Evolutionary conservation across 352 stramenopile genomes (phyloP).

Genomic region (Phytophthora litchii): DNA sequence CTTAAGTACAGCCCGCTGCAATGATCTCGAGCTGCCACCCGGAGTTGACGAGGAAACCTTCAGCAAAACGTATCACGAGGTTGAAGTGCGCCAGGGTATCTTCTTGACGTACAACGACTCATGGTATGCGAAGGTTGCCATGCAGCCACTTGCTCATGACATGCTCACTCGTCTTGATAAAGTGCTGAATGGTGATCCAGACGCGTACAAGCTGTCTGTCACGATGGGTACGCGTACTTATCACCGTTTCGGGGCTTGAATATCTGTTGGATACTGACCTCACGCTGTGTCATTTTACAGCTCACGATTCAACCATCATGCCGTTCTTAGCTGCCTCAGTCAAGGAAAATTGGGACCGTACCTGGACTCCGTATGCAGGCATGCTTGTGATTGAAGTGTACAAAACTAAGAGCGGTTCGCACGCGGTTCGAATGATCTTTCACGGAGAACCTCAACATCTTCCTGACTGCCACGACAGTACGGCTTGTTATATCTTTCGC

Average conservation of each 20-base stretch:
- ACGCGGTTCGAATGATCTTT: slow-evolving; percentile 74
- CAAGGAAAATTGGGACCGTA: slow-evolving; percentile 79
- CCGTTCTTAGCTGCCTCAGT: slow-evolving; percentile 75
- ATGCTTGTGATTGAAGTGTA: slow-evolving; percentile 83
- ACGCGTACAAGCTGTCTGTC: slow-evolving; percentile 67
- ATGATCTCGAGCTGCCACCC: slow-evolving; percentile 63
- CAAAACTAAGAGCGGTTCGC: slow-evolving; percentile 66
- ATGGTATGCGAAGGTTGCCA: slow-evolving; percentile 83
- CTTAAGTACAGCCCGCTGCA: slow-evolving; percentile 82
- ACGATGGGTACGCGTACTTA: slow-evolving; percentile 67
- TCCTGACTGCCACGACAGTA: slow-evolving; percentile 79
- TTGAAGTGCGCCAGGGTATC: slow-evolving; percentile 66
- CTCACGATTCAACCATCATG: slow-evolving; percentile 89
- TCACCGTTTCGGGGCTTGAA: neutral
- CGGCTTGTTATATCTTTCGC: neutral
- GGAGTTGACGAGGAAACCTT: slow-evolving; percentile 79
- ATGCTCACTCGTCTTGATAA: slow-evolving; percentile 67
- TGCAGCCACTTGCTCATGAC: slow-evolving; percentile 83
- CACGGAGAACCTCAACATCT: slow-evolving; percentile 73
- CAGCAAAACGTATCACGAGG: slow-evolving; percentile 76
- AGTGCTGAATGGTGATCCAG: slow-evolving; percentile 41
- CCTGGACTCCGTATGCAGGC: slow-evolving; percentile 85
- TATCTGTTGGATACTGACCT: neutral
- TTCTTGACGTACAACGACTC: slow-evolving; percentile 82
- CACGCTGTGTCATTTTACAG: slow-evolving; percentile 14